Evolutionary conservation across 2,329 filamentous ascomycete genomes (phyloP), one percentile per base, ranked within the genome.

Genomic region (Neocatenulostroma microsporum): DNA sequence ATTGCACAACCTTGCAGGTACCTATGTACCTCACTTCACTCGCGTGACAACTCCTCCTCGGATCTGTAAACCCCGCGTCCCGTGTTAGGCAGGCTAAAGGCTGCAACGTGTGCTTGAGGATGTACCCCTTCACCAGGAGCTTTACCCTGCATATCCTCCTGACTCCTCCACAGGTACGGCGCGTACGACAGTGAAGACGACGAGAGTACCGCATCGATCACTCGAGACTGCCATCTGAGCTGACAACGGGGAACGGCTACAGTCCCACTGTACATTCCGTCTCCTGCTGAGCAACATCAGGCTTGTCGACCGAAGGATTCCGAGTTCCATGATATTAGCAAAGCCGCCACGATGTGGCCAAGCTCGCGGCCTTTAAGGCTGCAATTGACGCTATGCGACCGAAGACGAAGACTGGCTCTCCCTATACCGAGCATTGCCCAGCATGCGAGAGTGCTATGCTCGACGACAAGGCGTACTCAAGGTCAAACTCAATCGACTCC

Each of bases 261-360:
- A n/a, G n/a, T n/a, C n/a, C n/a, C n/a, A n/a, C n/a, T n/a, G n/a
- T n/a, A n/a, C n/a, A n/a, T n/a, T n/a, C n/a, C n/a, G n/a, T n/a
- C n/a, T n/a, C n/a, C n/a, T n/a, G n/a, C n/a, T n/a, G n/a, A n/a
- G n/a, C n/a, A n/a, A n/a, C n/a, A n/a, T n/a, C n/a, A n/a, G n/a
- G n/a, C n/a, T n/a, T n/a, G n/a, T n/a, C n/a, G n/a, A n/a, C n/a
- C n/a, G n/a, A n/a, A n/a, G n/a, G n/a, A n/a, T n/a, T n/a, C n/a
- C n/a, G n/a, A n/a, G n/a, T n/a, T 37, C 34, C 15, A 42, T 42
- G 36, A 36, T 34, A 42, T 18, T 31, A 17, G 14, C 12, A 13
- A 24, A 17, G 31, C 34, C 36, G 40, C 45, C 48, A 48, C 45
- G 19, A 55, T 57, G 54, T 57, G 54, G 53, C 47, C 50, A 20